Evolutionary conservation across 2,329 filamentous ascomycete species (phyloP), one percentile per base, ranked within the genome.

Genomic region (Cladophialophora immunda): DNA sequence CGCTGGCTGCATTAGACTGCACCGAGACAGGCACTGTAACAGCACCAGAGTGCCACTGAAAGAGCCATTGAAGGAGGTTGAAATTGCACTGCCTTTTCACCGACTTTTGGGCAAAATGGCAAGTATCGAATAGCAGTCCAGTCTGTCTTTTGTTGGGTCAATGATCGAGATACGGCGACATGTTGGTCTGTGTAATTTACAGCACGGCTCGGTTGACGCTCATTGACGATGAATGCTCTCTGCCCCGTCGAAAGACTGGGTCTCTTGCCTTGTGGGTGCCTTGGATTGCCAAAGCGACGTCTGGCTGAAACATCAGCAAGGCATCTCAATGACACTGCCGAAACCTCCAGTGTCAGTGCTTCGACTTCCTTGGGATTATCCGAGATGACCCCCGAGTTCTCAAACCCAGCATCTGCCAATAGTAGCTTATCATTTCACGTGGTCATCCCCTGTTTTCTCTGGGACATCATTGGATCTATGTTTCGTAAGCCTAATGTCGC

Each of bases 271-370:
- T 50, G 19, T 50, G 19, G 45, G 27, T 50, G 17, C 22, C 45
- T 25, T 50, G 22, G 17, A 34, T n/a, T n/a, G 52, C 19, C 57
- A 59, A 8, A 8, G 30, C 25, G 41, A 50, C 45, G 19, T 50
- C 27, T 54, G 57, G 19, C 64, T 64, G 67, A 67, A 69, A 69
- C 67, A 59, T 29, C 52, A 65, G 25, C 67, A 58, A 54, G 25
- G 58, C 59, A 32, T 69, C 50, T 62, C 53, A 66, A 52, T 38
- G 61, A 60, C 36, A 50, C 13, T 25, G 30, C 62, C 60, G 57
- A 69, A 69, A 69, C 67, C 25, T 57, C 64, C 61, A 65, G 47
- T 58, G 67, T 65, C 64, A 56, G 45, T 55, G 53, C 22, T 64
- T 50, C 45, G 50, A 41, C 41, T 53, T 47, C 22, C 22, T 58